Base-by-base conservation (phyloP, 2,329 filamentous ascomycete species). In the Trichoderma aggressivum region DNA sequence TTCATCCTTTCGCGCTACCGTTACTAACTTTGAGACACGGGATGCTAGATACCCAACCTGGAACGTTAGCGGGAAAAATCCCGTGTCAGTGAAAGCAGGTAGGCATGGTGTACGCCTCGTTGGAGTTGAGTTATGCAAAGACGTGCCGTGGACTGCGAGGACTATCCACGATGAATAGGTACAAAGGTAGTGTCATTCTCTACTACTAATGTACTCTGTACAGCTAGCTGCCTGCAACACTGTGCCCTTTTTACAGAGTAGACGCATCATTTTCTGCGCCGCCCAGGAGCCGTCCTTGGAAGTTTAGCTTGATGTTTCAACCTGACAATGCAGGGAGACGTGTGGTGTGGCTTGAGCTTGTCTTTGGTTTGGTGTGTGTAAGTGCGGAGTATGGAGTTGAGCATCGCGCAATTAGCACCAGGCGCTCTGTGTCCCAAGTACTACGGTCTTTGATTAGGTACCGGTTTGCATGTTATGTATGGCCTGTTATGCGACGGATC, bases 261-360 rank as follows among this genome's bases (percentile, higher is more conserved):
- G 8, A 47, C 16, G 43, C 18, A 21, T 47, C 3, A 1, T 21
- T 47, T 47, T 1, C 18, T n/a, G n/a, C 18, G 43, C 18, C n/a
- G 39, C 8, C 18, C 16, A n/a, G 18, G 7, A 47, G 39, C 39
- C n/a, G 43, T 47, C 18, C 8, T 47, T 47, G 21, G 43, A n/a
- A 11, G 43, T 50, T 50, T 50, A 50, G 43, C 43, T 21, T 50
- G 8, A 50, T 50, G 43, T 50, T 50, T 50, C 43, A 50, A 50
- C 43, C 43, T n/a, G 8, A 50, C 43, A 50, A n/a, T n/a, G 43
- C 43, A 21, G 43, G 43, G 43, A 50, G 43, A 50, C 7, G n/a
- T 6, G 43, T 21, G n/a, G 43, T 6, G 43, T 21, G 43, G 43
- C 43, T 47, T 47, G 43, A n/a, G 36, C 36, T 43, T 43, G 39